Evolutionary conservation across 2,329 filamentous ascomycete genomes (phyloP).

Genomic region (Hirsutella thompsonii): DNA sequence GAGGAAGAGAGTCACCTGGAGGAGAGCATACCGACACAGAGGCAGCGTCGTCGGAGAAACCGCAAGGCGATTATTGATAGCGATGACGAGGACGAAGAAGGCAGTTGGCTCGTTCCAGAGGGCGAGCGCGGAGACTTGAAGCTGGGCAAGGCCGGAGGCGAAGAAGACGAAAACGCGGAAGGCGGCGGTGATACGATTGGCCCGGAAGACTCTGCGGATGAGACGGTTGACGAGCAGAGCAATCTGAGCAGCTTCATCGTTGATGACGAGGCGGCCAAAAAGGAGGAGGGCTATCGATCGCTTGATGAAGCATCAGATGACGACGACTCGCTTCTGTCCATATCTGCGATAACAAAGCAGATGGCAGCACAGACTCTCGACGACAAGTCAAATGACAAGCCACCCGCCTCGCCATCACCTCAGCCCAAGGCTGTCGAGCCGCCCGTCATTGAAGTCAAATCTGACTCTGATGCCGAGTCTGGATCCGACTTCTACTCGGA

Average conservation of each 20-base stretch:
- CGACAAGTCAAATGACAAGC: constrained; percentile 11
- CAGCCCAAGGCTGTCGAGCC: background rate
- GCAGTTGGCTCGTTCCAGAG: constrained; percentile 68
- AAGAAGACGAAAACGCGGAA: constrained; percentile 79
- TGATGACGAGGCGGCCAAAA: constrained; percentile 31
- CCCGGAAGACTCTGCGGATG: constrained; percentile 52
- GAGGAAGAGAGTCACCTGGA: constrained; percentile 5
- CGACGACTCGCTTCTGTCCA: constrained; percentile 20
- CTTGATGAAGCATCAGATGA: constrained; percentile 12
- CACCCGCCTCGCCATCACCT: background rate
- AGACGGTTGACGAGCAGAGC: constrained; percentile 40
- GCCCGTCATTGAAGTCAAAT: background rate
- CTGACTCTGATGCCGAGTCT: constrained; percentile 4
- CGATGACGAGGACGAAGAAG: constrained; percentile 58
- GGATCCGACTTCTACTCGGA: constrained; percentile 19
- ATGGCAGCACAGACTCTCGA: constrained; percentile 23
- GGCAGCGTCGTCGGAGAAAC: constrained; percentile 27
- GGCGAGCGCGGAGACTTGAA: constrained; percentile 44
- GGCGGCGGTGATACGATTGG: constrained; percentile 71
- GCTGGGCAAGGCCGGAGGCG: constrained; percentile 69
- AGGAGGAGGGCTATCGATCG: constrained; percentile 15
- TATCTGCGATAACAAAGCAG: constrained; percentile 22
- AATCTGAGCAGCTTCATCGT: constrained; percentile 43
- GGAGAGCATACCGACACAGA: constrained; percentile 7
- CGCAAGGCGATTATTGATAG: constrained; percentile 51